Base-by-base conservation (phyloP, 208 protist genomes). In the Phytomonas francai region DNA sequence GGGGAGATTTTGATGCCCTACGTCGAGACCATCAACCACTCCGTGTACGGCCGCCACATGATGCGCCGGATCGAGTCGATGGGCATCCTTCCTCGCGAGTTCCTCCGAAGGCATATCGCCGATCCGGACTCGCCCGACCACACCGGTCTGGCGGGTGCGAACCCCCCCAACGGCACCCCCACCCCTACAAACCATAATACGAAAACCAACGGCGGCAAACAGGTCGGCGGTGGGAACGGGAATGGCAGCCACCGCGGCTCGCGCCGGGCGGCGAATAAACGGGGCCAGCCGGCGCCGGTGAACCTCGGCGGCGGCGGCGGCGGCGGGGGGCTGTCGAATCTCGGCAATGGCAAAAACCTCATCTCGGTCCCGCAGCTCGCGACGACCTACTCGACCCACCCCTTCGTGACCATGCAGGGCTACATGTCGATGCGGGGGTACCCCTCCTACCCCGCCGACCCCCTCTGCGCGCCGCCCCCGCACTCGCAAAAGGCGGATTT, bases 31-130 rank as follows among this genome's bases (percentile, higher is more conserved):
- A 85, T 94, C 58, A 76, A 79, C 59, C 74, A 81, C 54, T 85
- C 83, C 54, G 78, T 85, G 9, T 94, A 83, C 34, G 88, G 88
- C 8, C 82, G 83, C 42, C 88, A 94, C 61, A 74, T 94, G 32
- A 76, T 94, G 59, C 78, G 81, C 51, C 86, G 87, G 72, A 86
- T 94, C 79, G 81, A 91, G 58, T 66, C 73, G 42, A 81, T 87
- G 69, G 76, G 76, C 39, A 77, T 91, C 59, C 66, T 89, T 6
- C 58, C 79, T 1, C 70, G 69, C 51, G 56, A 71, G 12, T 57
- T 74, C 27, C 72, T 87, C 19, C 71, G 71, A 49, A 68, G 51
- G 5, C 71, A 77, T 27, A 67, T 68, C 58, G 75, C 81, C 31
- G 71, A 82, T 34, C 70, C 80, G 32, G 78, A 72, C 66, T 70